phyloP scores from a whole-genome alignment of 1,284 basidiomycete genomes.

The Stygiomarasmius scandens region DNA sequence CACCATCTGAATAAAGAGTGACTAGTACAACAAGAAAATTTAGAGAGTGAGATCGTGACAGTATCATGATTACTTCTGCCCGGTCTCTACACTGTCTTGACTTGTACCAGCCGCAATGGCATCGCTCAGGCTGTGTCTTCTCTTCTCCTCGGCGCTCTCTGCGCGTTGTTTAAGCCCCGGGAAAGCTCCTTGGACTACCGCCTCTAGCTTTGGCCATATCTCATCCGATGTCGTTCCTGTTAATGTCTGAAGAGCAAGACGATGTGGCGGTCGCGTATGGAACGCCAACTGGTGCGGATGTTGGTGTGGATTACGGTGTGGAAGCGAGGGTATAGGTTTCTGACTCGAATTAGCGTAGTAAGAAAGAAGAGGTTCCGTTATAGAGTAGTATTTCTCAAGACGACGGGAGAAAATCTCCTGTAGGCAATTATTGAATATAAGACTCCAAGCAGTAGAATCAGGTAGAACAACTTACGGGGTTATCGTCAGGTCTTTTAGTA shows the following conservation, averaged over 20 bases:
- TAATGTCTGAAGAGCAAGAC: slow-evolving; percentile 71
- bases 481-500: slow-evolving; percentile 14
- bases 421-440: slow-evolving; percentile 2
- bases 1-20: not conserved
- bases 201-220: slow-evolving; percentile 86
- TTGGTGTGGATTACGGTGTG: slow-evolving; percentile 36
- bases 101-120: slow-evolving; percentile 33
- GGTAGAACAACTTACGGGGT: slow-evolving; percentile 6
- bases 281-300: slow-evolving; percentile 54
- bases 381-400: slow-evolving; percentile 81
- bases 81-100: not conserved
- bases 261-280: slow-evolving; percentile 38
- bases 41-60: too few species aligned
- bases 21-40: not conserved
- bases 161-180: slow-evolving; percentile 57
- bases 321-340: slow-evolving; percentile 24
- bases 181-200: slow-evolving; percentile 57
- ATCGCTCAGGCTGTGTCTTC: slow-evolving; percentile 55
- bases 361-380: slow-evolving; percentile 84
- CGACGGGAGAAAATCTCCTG: slow-evolving; percentile 86
- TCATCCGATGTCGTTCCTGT: slow-evolving; percentile 87
- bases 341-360: slow-evolving; percentile 64
- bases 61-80: not conserved
- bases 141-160: slow-evolving; percentile 42
- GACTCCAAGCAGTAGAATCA: not conserved